Evolutionary conservation across 2,329 filamentous ascomycete genomes (phyloP).

Genomic region (Ramichloridium luteum): DNA sequence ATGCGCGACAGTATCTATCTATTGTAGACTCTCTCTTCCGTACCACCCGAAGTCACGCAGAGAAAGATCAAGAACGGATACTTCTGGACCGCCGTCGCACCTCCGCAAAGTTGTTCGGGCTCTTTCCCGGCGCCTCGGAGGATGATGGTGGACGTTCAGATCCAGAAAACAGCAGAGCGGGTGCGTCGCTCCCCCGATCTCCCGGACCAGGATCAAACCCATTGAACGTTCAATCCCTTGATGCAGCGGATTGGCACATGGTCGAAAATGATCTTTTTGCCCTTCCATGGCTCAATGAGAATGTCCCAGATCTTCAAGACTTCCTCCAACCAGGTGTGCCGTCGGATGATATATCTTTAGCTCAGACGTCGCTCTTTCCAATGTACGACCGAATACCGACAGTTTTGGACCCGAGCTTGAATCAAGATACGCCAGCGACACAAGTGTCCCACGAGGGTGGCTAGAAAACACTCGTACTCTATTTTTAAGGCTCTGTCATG

Average conservation of each 20-base stretch:
- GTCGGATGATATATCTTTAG: conserved; percentile 13
- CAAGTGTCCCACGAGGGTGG: neutral
- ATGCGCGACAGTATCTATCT: conserved; percentile 20
- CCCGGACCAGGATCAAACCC: neutral
- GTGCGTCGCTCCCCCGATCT: too few relatives aligned
- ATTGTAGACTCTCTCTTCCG: conserved; percentile 17
- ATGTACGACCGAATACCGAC: conserved; percentile 15
- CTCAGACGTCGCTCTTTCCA: conserved; percentile 18
- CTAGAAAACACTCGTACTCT: too few relatives aligned
- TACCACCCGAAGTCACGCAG: conserved; percentile 12
- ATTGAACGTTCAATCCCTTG: neutral
- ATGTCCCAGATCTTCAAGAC: conserved; percentile 17
- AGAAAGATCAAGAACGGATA: conserved; percentile 13
- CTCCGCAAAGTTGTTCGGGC: conserved; percentile 20
- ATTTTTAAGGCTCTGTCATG: too few relatives aligned
- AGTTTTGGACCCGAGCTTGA: neutral
- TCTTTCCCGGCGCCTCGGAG: conserved; percentile 9
- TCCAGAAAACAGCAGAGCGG: too few relatives aligned
- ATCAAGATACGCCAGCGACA: neutral
- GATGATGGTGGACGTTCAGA: too few relatives aligned
- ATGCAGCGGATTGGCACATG: conserved; percentile 13
- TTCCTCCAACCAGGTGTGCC: conserved; percentile 18
- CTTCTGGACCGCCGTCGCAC: conserved; percentile 15
- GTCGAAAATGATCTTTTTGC: conserved; percentile 18
- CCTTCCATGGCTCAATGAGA: conserved; percentile 18